These are phyloP conservation scores for Boletus sp. DNA, from an alignment of 768 basidiomycete species.

Conservation along the genomic window DNA sequence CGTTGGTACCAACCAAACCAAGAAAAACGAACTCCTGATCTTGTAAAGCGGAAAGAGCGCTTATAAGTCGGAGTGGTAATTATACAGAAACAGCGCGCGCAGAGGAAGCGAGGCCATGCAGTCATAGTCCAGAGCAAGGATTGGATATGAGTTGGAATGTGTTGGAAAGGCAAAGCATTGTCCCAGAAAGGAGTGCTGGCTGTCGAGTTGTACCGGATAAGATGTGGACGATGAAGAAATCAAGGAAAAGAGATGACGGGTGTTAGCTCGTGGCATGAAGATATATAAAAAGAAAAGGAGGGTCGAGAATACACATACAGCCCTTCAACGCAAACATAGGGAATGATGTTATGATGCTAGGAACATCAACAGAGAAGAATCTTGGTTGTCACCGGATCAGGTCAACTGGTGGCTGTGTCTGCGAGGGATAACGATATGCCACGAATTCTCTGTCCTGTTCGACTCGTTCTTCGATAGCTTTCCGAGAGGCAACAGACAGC, in stretches of 20 bases:
- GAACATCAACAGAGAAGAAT: background rate
- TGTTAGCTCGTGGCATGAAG: conserved; percentile 15
- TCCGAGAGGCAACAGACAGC: conserved; percentile 65
- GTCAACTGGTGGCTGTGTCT: conserved; percentile 60
- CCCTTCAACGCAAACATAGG: conserved; percentile 2
- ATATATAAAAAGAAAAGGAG: conserved; percentile 18
- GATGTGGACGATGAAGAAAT: conserved; percentile 13
- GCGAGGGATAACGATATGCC: conserved; percentile 84
- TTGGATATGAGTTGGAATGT: conserved; percentile 14
- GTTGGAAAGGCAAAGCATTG: conserved; percentile 18
- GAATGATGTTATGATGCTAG: conserved; percentile 4
- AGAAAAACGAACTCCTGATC: conserved; percentile 16
- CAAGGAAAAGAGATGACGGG: conserved; percentile 21
- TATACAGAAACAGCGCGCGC: conserved; percentile 13
- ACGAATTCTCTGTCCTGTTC: conserved; percentile 84
- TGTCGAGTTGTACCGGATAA: conserved; percentile 16
- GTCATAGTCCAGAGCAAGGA: conserved; percentile 29
- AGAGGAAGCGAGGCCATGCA: conserved; percentile 17
- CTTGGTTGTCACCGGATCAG: conserved; percentile 44
- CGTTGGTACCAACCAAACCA: conserved; percentile 21
- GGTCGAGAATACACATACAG: conserved; percentile 8
- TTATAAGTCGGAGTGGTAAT: conserved; percentile 6
- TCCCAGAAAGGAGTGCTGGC: conserved; percentile 27
- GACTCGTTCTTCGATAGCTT: conserved; percentile 75
- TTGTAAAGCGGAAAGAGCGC: conserved; percentile 12